Evolutionary conservation across 2,329 filamentous ascomycete species (phyloP), one percentile per base, ranked within the genome.

Genomic region (Rhynchosporium secalis): DNA sequence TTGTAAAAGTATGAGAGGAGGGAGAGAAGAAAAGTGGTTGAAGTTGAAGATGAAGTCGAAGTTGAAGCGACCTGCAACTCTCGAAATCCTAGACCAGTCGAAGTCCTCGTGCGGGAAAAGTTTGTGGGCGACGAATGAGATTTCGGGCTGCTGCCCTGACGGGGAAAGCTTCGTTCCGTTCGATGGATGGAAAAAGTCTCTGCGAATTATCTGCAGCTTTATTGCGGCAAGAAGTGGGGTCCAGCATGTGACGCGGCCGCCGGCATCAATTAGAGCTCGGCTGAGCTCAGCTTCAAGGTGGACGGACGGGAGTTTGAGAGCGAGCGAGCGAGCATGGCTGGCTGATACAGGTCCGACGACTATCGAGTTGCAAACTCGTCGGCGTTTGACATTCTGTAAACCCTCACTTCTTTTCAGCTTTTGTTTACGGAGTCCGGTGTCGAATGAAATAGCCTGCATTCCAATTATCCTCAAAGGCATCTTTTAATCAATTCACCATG

Each of bases 81-180:
- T 36, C 51, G 36, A 33, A 52, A 3, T 20, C 33, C 45, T 47
- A 20, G 15, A 3, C 62, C 61, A 62, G 65, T 65, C 67, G 59
- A 66, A 43, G 20, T 40, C 29, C 31, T 33, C 31, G 29, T 63
- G 58, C 58, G 57, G 51, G 28, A 52, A 49, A 46, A 43, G 4
- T 8, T 8, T 47, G 63, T 71, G 63, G 67, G 68, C 67, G 68
- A 60, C 66, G 66, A 70, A 67, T 66, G n/a, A 59, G 49, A 48
- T 43, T 60, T 49, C 41, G 29, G 40, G 48, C 47, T 54, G 36
- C 56, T 54, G 51, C 51, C 51, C 51, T 54, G 51, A 54, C 20
- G 51, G 38, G 51, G 33, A 36, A 52, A 10, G 33, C 33, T 36
- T 36, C 33, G 33, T 10, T 36, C 7, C 49, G 31, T 46, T 26